A percentile compares a stretch with the other conserved stretches of the same genome.
Conservation (phyloP, 177 flowering plant genomes). For the Telopea speciosissima region DNA sequence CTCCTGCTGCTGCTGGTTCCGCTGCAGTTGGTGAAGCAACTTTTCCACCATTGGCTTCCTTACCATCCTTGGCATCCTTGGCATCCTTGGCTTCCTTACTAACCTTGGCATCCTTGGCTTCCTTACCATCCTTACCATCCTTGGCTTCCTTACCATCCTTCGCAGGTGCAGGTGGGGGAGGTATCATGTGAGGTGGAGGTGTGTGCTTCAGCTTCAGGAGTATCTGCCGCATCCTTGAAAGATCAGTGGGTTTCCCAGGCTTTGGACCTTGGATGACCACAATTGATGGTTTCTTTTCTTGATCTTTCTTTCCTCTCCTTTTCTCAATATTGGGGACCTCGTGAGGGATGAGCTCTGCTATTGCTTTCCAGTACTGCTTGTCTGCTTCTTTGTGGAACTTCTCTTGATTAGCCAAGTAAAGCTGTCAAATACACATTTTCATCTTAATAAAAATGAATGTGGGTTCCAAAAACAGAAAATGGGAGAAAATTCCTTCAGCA, state of each 20-base stretch:
- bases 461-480: background rate
- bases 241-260: constrained; percentile 90
- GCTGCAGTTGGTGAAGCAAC: constrained; percentile 11
- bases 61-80: constrained; percentile 28
- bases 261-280: constrained; percentile 79
- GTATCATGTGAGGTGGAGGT: constrained; percentile 87
- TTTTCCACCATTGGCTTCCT: constrained; percentile 27
- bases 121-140: constrained; percentile 33
- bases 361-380: constrained; percentile 93
- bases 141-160: constrained; percentile 35
- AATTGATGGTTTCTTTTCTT: constrained; percentile 73
- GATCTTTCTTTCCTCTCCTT: constrained; percentile 74
- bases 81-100: constrained; percentile 25
- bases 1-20: background rate
- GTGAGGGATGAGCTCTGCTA: constrained; percentile 78
- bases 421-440: constrained; percentile 29
- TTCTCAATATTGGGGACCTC: constrained; percentile 84
- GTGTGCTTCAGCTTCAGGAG: constrained; percentile 73
- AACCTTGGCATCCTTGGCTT: constrained; percentile 30
- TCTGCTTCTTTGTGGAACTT: constrained; percentile 85
- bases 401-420: constrained; percentile 66
- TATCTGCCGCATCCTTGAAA: constrained; percentile 74
- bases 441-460: background rate
- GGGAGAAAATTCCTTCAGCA: background rate
- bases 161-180: constrained; percentile 66